Base-by-base conservation (phyloP, 257 asterid species). In the Dorcoceras hygrometricum region DNA sequence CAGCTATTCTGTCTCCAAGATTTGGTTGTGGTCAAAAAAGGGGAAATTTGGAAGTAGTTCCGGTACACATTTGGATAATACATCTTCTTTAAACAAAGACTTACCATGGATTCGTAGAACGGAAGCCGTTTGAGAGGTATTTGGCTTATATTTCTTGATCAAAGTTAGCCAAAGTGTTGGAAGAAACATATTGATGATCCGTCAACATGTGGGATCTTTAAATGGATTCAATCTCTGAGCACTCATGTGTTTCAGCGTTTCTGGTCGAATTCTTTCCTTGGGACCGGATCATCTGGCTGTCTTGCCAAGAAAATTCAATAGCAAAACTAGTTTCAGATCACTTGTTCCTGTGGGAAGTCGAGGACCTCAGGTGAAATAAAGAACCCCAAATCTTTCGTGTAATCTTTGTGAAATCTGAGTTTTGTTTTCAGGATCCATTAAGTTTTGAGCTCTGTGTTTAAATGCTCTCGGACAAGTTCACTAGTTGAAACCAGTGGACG, bases 11-110 rank as follows among this genome's bases (percentile, higher is more conserved):
- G 82, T 87, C 56, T 89, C 96, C 66, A 89, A 89, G 90, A 85
- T 89, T 73, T 89, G 96, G 96, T 75, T 89, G 48, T 89, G 96
- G 96, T 79, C 95, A 0, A 83, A 82, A 75, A 89, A 84, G 75
- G 81, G 84, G 6, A 87, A 72, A 48, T 81, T 78, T 32, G 84
- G 80, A 10, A 81, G 83, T 68, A 81, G 90, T 36, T 77, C 83
- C 4, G 79, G 73, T 23, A 22, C 27, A 53, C 78, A 65, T n/a
- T 28, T 58, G 77, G 80, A 70, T 16, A 63, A 77, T 75, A 70
- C 61, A 5, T 57, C 77, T 34, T 61, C 77, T 69, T 78, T 77
- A 14, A 59, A 70, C 53, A 32, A 55, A 72, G 76, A 69, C 34
- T 65, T 79, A 18, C 59, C 82, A 22, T 79, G 83, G 83, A 75